Conservation (phyloP, 2,329 filamentous ascomycete species). For the Tolypocladium pustulatum region DNA sequence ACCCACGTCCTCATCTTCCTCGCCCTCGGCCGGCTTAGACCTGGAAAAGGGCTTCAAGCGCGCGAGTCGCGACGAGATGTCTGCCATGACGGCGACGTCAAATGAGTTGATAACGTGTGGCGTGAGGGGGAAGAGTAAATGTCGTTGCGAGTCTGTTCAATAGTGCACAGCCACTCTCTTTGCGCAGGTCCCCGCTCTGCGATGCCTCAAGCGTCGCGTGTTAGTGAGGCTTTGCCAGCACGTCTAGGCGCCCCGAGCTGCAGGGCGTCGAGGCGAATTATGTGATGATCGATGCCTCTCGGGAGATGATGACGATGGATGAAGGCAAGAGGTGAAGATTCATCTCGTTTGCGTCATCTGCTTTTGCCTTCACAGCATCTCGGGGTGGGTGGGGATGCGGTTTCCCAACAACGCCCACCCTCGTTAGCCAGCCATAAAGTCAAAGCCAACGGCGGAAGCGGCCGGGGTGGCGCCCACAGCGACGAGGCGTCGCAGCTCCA, state of each 20-base stretch:
- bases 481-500: not conserved
- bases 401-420: not conserved
- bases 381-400: not conserved
- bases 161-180: not conserved
- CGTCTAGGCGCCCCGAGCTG: not conserved
- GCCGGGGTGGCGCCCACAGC: not conserved
- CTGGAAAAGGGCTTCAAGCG: constrained; percentile 19
- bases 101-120: not conserved
- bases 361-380: not conserved
- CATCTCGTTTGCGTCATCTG: not conserved
- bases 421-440: not conserved
- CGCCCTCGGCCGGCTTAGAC: constrained; percentile 8
- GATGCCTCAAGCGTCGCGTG: not conserved
- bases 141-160: not conserved
- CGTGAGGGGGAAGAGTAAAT: not conserved
- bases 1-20: constrained; percentile 23
- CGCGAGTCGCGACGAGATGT: constrained; percentile 17
- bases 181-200: not conserved
- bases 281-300: not conserved
- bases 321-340: not conserved
- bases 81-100: constrained; percentile 10
- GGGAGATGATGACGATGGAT: not conserved
- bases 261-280: not conserved
- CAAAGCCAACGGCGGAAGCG: not conserved
- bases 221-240: not conserved